These are phyloP conservation scores for Russula compacta DNA, from an alignment of 768 basidiomycete species.

Conservation along the genomic window DNA sequence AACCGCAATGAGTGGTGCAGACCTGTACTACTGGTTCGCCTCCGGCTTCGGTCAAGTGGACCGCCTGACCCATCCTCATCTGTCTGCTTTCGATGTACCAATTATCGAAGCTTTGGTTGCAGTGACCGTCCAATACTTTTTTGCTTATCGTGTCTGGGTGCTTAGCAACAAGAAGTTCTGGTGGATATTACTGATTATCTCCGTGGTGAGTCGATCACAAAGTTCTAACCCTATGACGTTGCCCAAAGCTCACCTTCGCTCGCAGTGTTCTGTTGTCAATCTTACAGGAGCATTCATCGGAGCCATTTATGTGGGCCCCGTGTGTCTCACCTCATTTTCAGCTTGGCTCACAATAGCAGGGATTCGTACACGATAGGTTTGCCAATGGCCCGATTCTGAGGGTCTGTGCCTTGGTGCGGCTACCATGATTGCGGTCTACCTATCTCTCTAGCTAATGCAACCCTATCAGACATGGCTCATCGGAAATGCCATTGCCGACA, in stretches of 20 bases:
- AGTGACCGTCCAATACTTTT: constrained; percentile 5
- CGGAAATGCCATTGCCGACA: not conserved
- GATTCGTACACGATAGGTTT: not conserved
- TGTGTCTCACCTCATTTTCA: not conserved
- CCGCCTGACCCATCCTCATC: not conserved
- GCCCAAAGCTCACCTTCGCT: not conserved
- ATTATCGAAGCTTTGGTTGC: constrained; percentile 3
- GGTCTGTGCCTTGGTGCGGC: not conserved
- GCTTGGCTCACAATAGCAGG: not conserved
- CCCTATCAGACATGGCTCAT: constrained; percentile 2
- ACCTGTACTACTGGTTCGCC: constrained; percentile 6
- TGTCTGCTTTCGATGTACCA: not conserved
- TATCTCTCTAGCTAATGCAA: not conserved
- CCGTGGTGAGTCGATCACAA: not conserved
- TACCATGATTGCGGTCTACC: too few species aligned
- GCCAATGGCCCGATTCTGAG: not conserved
- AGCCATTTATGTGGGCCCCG: not conserved
- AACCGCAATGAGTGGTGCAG: not conserved
- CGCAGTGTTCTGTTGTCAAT: not conserved
- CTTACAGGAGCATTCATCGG: not conserved
- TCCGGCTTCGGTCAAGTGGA: constrained; percentile 16
- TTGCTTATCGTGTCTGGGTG: constrained; percentile 13
- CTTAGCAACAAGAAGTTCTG: not conserved
- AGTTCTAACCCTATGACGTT: not conserved
- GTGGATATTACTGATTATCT: not conserved